Conservation (phyloP, 2,329 filamentous ascomycete genomes). For the Cryphonectria radicalis region DNA sequence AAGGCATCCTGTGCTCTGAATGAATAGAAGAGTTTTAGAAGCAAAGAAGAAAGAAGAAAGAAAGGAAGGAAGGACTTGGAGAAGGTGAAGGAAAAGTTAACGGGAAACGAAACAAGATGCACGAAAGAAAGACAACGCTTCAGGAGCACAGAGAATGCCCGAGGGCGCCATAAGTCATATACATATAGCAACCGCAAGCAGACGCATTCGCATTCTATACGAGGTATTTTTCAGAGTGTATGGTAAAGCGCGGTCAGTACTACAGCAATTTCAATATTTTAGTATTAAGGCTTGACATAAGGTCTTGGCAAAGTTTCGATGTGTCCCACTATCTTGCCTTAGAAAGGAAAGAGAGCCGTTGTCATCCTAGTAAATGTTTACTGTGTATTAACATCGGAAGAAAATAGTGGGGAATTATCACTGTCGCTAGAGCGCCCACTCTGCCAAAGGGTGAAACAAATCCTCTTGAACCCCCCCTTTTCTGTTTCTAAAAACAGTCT, state of each 20-base stretch:
- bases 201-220: background rate
- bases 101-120: background rate
- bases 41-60: background rate
- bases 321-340: background rate
- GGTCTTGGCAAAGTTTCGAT: constrained; percentile 4
- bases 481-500: too few species aligned
- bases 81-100: background rate
- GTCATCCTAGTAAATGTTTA: background rate
- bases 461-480: too few species aligned
- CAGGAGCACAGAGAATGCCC: background rate
- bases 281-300: background rate
- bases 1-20: constrained; percentile 8
- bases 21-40: background rate
- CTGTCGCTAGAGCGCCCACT: too few species aligned
- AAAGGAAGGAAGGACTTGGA: background rate
- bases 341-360: background rate
- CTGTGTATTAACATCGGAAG: too few species aligned
- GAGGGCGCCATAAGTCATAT: background rate
- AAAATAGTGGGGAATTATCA: too few species aligned
- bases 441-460: too few species aligned
- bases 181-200: background rate
- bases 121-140: background rate
- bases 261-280: background rate
- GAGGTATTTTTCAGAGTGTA: background rate
- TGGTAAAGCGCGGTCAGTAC: background rate